A percentile compares a stretch with the other conserved stretches of the same genome.
phyloP scores from a whole-genome alignment of 1,284 basidiomycete species.

The Moniliella sp. region DNA sequence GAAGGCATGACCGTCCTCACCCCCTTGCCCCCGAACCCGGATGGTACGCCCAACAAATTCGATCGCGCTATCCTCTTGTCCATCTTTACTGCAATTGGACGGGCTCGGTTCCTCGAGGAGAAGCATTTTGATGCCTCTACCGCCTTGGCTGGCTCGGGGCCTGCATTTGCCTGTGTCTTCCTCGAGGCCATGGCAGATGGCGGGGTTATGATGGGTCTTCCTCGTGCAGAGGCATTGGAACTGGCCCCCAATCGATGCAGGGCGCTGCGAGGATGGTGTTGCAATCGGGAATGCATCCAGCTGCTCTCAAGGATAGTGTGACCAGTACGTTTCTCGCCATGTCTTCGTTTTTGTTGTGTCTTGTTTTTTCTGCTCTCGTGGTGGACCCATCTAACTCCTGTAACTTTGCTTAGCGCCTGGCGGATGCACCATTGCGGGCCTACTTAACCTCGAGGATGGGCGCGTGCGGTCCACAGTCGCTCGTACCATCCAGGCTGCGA shows the following conservation, averaged over 20 bases:
- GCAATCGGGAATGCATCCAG: constrained; percentile 67
- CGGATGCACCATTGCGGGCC: constrained; percentile 89
- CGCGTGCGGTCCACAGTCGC: constrained; percentile 82
- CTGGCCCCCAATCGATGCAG: constrained; percentile 85
- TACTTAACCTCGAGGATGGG: constrained; percentile 84
- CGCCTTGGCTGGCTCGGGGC: constrained; percentile 80
- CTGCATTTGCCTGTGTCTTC: constrained; percentile 87
- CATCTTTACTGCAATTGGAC: constrained; percentile 27
- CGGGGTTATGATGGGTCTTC: constrained; percentile 98
- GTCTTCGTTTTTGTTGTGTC: constrained; percentile 36
- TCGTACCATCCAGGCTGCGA: constrained; percentile 54
- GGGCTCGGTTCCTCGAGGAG: constrained; percentile 26
- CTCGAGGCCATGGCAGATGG: constrained; percentile 97
- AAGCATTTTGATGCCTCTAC: constrained; percentile 84
- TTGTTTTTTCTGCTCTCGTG: constrained; percentile 4
- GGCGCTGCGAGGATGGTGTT: constrained; percentile 89
- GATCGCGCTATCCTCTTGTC: constrained; percentile 16
- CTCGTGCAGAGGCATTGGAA: constrained; percentile 74
- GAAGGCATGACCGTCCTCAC: constrained; percentile 32
- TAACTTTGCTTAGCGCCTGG: constrained; percentile 94
- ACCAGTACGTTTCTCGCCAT: too few species aligned
- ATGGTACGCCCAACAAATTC: too few species aligned
- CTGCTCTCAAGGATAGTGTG: constrained; percentile 88
- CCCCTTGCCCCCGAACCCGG: constrained; percentile 9
- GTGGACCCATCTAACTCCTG: too few species aligned